phyloP scores from a whole-genome alignment of 371 early-diverging fungal species.

The Mortierella sp. region DNA sequence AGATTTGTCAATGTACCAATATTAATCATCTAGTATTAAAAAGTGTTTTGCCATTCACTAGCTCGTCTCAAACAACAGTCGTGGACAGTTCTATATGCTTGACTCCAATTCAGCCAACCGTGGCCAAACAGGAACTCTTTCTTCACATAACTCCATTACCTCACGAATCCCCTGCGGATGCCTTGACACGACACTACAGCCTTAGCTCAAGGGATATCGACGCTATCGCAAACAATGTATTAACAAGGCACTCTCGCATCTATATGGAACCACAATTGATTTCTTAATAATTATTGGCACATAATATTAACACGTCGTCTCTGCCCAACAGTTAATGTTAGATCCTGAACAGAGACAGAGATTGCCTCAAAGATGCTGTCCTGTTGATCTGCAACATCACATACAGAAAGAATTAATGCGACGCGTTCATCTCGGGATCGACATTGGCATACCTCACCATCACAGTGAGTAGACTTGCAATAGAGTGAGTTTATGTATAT shows the following conservation, averaged over 20 bases:
- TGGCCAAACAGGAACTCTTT: slow-evolving; percentile 20
- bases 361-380: slow-evolving; percentile 21
- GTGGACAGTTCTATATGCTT: background rate
- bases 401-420: slow-evolving; percentile 38
- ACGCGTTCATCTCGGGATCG: slow-evolving; percentile 36
- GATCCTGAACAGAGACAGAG: slow-evolving; percentile 13
- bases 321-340: background rate
- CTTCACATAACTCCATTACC: slow-evolving; percentile 25
- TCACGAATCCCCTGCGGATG: slow-evolving; percentile 33
- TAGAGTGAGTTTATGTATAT: background rate
- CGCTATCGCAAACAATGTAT: slow-evolving; percentile 32
- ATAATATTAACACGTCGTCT: too few relatives aligned
- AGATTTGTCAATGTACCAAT: background rate
- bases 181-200: slow-evolving; percentile 18
- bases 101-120: background rate
- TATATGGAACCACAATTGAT: too few relatives aligned
- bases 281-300: too few relatives aligned
- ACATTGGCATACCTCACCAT: slow-evolving; percentile 28
- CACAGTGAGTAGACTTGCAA: background rate
- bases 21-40: background rate
- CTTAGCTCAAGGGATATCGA: slow-evolving; percentile 35
- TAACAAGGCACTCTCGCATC: too few relatives aligned
- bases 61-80: slow-evolving; percentile 26
- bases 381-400: slow-evolving; percentile 29
- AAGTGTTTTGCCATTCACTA: slow-evolving; percentile 2